phyloP scores from a whole-genome alignment of 2,329 filamentous ascomycete species.

The Aureobasidium sp. region DNA sequence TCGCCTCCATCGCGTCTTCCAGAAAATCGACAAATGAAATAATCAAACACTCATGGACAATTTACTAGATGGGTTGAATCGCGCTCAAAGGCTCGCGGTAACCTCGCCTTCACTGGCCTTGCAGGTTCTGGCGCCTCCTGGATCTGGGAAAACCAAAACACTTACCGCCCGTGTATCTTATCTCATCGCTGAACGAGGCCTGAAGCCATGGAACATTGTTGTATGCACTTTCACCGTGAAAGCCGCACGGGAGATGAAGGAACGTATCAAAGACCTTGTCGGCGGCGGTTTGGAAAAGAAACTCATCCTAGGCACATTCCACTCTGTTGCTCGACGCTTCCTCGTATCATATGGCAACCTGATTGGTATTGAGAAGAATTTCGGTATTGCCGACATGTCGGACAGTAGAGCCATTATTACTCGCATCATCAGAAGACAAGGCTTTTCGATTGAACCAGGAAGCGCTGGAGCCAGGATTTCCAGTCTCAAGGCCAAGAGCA shows the following conservation, averaged over 20 bases:
- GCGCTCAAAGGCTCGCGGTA: constrained; percentile 57
- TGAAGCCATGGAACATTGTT: constrained; percentile 78
- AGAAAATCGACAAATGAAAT: too few relatives aligned
- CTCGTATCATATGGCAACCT: constrained; percentile 74
- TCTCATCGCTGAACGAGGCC: constrained; percentile 64
- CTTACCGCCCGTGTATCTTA: constrained; percentile 88
- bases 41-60: constrained; percentile 38
- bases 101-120: constrained; percentile 54
- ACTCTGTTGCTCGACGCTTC: constrained; percentile 84
- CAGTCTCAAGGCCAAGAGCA: constrained; percentile 51
- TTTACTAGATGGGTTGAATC: constrained; percentile 57
- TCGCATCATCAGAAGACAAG: constrained; percentile 64
- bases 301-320: constrained; percentile 86
- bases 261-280: constrained; percentile 74
- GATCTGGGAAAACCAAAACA: constrained; percentile 88
- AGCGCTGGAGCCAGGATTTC: constrained; percentile 70
- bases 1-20: constrained; percentile 14
- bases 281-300: constrained; percentile 67
- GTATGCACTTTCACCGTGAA: constrained; percentile 98
- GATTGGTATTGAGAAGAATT: constrained; percentile 75
- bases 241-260: constrained; percentile 87
- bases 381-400: constrained; percentile 80
- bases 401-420: constrained; percentile 75
- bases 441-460: constrained; percentile 61
- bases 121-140: constrained; percentile 57